Percentiles rank a stretch among this genome's conserved stretches.
Evolutionary conservation across 129 eudicot species (phyloP).

Genomic region (Scalesia atractyloides): DNA sequence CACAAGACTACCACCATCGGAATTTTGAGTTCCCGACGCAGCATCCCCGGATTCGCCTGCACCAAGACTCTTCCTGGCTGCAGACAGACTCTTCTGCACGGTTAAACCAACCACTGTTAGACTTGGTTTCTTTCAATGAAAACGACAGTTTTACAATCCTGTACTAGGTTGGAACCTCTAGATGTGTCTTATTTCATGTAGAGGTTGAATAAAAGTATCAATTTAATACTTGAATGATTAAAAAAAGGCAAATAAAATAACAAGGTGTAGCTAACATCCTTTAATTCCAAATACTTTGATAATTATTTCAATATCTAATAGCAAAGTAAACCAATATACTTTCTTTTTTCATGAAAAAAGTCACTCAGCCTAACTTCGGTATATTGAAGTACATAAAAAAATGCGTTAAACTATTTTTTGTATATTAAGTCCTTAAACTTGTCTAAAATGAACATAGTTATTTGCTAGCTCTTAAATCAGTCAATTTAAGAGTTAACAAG

Average conservation of each 20-base stretch:
- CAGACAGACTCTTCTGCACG: slow-evolving; percentile 53
- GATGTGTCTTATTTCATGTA: no score
- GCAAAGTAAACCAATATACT: no score
- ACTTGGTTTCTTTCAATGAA: not conserved
- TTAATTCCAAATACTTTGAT: not conserved
- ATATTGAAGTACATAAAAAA: no score
- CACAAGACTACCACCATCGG: slow-evolving; percentile 35
- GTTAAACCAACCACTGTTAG: slow-evolving; percentile 1
- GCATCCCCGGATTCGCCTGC: slow-evolving; percentile 46
- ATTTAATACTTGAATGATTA: not conserved
- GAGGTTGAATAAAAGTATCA: not conserved
- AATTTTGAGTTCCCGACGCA: slow-evolving; percentile 43
- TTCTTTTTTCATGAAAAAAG: no score
- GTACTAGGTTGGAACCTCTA: no score
- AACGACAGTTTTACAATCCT: no score
- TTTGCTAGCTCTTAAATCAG: no score
- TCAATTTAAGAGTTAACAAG: no score
- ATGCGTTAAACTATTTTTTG: no score
- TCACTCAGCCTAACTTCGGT: no score
- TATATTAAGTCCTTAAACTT: no score
- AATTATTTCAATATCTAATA: not conserved
- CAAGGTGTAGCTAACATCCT: not conserved
- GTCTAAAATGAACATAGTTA: no score
- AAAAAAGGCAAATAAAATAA: not conserved
- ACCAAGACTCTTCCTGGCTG: slow-evolving; percentile 65